Base-by-base conservation (phyloP, 2,329 filamentous ascomycete genomes). In the Orbilia blumenaviensis region DNA sequence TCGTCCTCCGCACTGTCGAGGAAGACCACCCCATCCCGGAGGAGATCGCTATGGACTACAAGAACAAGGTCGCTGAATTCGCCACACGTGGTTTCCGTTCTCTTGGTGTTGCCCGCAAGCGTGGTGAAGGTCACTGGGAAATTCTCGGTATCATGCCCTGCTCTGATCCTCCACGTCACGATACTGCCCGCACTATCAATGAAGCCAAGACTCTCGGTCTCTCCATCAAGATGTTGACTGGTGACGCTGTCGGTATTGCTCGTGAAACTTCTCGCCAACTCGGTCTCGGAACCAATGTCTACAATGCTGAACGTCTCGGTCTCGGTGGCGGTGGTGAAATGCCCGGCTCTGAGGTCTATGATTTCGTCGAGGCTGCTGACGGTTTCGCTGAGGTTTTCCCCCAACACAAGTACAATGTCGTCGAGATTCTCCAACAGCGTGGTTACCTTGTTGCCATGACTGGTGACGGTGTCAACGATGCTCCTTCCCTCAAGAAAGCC, bases 381-480 rank as follows among this genome's bases (percentile, higher is more conserved):
- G 93, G 93, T 85, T 96, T 96, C 84, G 93, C 93, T 79, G 93
- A 96, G 83, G 93, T 96, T 72, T 96, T 95, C 87, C 93, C 93
- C 80, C 92, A 96, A 85, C 93, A 96, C 88, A 96, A 96, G 87
- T 96, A 94, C 86, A 92, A 93, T 79, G 92, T 95, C 83, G 93
- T 96, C 81, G 92, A 96, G 85, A 96, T 96, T 82, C 88, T 96
- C 60, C 93, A 96, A 85, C 91, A 94, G 86, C 92, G 93, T 89
- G 93, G 93, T 79, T 94, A 96, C 85, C 89, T 96, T 42, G 93
- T 96, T 85, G 93, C 93, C 83, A 96, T 97, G 93, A 97, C 93
- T 84, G 93, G 93, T 87, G 93, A 96, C 80, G 93, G 93, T 88
- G 93, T 96, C 85, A 96, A 96, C 85, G 93, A 96, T 84, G 93